Base-by-base conservation (phyloP, 2,329 filamentous ascomycete genomes). In the Metarhizium rileyi region DNA sequence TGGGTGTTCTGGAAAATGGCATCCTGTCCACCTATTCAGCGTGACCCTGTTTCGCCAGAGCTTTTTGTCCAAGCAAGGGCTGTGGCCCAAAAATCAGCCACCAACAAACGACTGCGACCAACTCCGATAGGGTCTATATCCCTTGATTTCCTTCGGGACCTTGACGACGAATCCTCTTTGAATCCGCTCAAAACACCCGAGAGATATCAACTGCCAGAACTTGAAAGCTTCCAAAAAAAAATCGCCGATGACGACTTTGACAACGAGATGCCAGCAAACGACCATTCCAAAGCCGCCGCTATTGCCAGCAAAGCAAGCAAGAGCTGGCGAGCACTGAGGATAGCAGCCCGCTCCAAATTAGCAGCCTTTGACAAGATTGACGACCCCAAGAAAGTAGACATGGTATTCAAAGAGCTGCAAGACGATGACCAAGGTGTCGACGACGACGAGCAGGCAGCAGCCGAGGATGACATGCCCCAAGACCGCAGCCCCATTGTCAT, bases 1-100 rank as follows among this genome's bases (percentile, higher is more conserved):
- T 98, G 94, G 94, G 90, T 94, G 42, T 85, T 90, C 54, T 99
- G 93, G 93, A 99, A 99, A 70, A 84, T 91, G 52, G 90, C 96
- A 64, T 88, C 84, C 57, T 98, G 93, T 64, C 88, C 89, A 23
- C 80, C 85, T 5, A 97, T 99, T 61, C 83, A 90, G 61, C 79
- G 81, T 52, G 80, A 86, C 22, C 73, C 87, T 10, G 77, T 97
- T 27, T 76, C 83, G 3, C 76, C 84, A 1, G 69, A 79, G 26
- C 78, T 84, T 44, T 91, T 90, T 63, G 67, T 83, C 36, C 77
- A 82, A 48, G 84, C 90, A 23, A 86, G 84, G 63, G 71, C 76
- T 27, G 73, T 78, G 43, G 83, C 83, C 3, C 76, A 78, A 54
- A 82, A 80, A 56, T 74, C 81, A 12, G 84, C 87, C 36, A 78